Base-by-base conservation (phyloP, 228 moss, liverwort and hornwort species). In the Sphagnum fallax region DNA sequence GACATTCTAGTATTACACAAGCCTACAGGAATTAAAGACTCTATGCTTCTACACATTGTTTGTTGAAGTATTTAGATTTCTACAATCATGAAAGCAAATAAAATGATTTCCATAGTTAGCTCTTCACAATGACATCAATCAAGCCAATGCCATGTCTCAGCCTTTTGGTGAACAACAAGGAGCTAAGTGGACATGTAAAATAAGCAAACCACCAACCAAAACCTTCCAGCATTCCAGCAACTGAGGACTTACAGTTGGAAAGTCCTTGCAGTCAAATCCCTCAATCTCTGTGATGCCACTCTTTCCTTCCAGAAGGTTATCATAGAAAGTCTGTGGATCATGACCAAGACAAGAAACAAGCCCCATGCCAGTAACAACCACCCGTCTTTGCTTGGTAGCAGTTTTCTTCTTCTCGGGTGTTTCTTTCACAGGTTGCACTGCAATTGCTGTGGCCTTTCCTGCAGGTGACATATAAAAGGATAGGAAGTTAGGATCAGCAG, bases 321-420 rank as follows among this genome's bases (percentile, higher is more conserved):
- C 87, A 70, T 94, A 91, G 74, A 87, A 94, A 14, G 73, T 84
- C 63, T 89, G 84, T 4, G 85, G 77, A 59, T 94, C 81, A 64
- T 91, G 82, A 65, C 93, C 93, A n/a, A 87, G 82, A 69, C 91
- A 89, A 18, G 93, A 88, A 47, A 87, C 89, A 60, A 94, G 71
- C 65, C 93, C 93, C 93, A 94, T 94, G 16, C 93, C 93, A 58
- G 93, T 94, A 59, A 94, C 87, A 62, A 94, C 93, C 69, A 94
- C 93, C 77, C 93, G 76, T 67, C 93, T 82, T 52, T 76, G 79
- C 79, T 87, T 91, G 0, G 91, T 89, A 48, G 82, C 76, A 62
- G 85, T 83, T 71, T 79, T 91, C 73, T 85, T 87, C 70, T 73
- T 87, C 66, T 84, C 89, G 16, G 89, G 70, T 9, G 82, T 75